These are phyloP conservation scores for Medicago arabica DNA, from an alignment of 306 rosid species.

Conservation along the genomic window DNA sequence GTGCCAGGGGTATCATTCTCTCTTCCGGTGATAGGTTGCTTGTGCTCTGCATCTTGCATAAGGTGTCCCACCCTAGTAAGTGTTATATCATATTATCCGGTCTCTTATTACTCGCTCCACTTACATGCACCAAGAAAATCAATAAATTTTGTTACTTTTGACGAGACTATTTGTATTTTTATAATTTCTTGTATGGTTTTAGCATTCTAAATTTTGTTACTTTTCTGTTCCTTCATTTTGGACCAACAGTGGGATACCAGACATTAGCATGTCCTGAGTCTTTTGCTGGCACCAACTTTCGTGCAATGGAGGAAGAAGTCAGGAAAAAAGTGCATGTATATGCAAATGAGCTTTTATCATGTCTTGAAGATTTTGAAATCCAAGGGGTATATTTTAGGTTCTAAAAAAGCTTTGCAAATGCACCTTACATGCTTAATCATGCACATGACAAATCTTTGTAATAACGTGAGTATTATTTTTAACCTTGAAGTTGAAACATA, in stretches of 20 bases:
- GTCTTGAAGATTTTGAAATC: slow-evolving; percentile 55
- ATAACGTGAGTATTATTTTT: neutral
- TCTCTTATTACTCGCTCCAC: no score
- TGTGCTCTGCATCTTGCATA: slow-evolving; percentile 64
- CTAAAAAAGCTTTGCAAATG: slow-evolving; percentile 10
- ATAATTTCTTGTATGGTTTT: neutral
- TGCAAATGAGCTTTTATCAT: slow-evolving; percentile 59
- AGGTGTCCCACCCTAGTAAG: slow-evolving; percentile 66
- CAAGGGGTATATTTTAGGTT: slow-evolving; percentile 57
- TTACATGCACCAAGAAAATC: no score
- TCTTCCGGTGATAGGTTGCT: slow-evolving; percentile 58
- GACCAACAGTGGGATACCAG: slow-evolving; percentile 72
- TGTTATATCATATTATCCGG: neutral
- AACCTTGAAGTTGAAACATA: neutral
- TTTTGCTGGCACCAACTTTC: slow-evolving; percentile 57
- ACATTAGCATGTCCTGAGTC: slow-evolving; percentile 62
- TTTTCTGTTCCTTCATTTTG: slow-evolving; percentile 21
- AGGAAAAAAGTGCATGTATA: slow-evolving; percentile 68
- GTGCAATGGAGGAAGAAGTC: slow-evolving; percentile 80
- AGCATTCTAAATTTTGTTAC: neutral
- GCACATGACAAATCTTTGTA: neutral
- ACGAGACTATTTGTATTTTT: no score
- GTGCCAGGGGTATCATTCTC: slow-evolving; percentile 50
- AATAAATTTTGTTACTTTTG: no score
- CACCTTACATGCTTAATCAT: neutral